Conservation (phyloP, 2,329 filamentous ascomycete species). For the Penicillium sp. region DNA sequence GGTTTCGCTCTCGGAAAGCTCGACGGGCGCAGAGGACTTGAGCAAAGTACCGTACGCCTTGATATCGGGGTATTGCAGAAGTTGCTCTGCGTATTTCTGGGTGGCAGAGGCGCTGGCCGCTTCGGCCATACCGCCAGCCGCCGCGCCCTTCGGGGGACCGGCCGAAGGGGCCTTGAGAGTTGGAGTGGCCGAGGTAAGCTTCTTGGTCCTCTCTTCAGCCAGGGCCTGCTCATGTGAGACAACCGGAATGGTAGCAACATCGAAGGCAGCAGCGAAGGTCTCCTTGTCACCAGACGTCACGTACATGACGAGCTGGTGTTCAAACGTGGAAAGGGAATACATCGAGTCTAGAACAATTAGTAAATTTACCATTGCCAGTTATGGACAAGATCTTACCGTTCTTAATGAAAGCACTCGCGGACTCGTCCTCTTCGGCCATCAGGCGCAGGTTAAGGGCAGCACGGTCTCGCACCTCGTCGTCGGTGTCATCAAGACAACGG, state of each 20-base stretch:
- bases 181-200: constrained; percentile 86
- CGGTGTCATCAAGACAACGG: constrained; percentile 90
- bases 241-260: constrained; percentile 84
- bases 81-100: constrained; percentile 83
- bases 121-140: constrained; percentile 64
- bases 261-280: constrained; percentile 81
- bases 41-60: constrained; percentile 84
- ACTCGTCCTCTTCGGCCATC: constrained; percentile 87
- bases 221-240: constrained; percentile 95
- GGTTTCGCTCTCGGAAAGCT: constrained; percentile 94
- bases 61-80: constrained; percentile 86
- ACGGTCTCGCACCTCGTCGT: constrained; percentile 95
- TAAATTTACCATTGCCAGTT: background rate
- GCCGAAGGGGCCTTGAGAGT: constrained; percentile 90
- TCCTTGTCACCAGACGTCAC: constrained; percentile 88
- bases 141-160: constrained; percentile 68
- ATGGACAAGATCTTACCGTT: constrained; percentile 60
- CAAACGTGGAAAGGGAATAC: constrained; percentile 90
- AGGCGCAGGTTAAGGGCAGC: constrained; percentile 87
- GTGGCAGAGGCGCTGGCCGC: constrained; percentile 75
- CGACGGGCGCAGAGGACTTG: constrained; percentile 81
- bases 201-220: constrained; percentile 94
- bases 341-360: constrained; percentile 67
- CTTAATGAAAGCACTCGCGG: constrained; percentile 84
- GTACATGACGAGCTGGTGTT: constrained; percentile 96